Base-by-base conservation (phyloP, 176 grass and related monocot genomes). In the Tillandsia fasciculata region DNA sequence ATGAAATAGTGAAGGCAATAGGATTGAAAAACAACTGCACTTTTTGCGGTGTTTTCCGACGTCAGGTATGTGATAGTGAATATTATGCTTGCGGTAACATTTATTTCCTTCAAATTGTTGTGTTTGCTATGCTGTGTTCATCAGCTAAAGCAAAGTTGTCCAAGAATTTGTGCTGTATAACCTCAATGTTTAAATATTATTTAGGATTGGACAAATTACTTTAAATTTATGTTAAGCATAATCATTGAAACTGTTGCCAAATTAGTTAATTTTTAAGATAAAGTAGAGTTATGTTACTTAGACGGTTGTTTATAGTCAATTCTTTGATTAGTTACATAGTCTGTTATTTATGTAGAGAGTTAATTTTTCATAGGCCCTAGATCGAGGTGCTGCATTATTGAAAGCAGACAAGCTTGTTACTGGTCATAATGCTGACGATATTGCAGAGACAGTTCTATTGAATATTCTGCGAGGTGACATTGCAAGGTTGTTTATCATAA, bases 381-480 rank as follows among this genome's bases (percentile, higher is more conserved):
- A 97, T 73, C 73, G 94, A 80, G 94, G 94, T 74, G 94, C 94
- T 81, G 84, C 89, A 75, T 80, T 97, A 26, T 70, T 97, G 86
- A 82, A 82, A 68, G 89, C 72, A 67, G 94, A 97, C 79, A 97
- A 97, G 69, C 86, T 97, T 52, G 94, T 97, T 71, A 97, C 89
- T 49, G 94, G 94, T 10, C 94, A 97, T 83, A 97, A 92, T 84
- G 94, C 89, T 11, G 94, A 97, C 79, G 94, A 97, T 73, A 92
- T 97, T 90, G 94, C 89, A 23, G 94, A 97, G 80, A 97, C 94
- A 18, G 89, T 97, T 69, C 76, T 92, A 63, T 69, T 97, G 54
- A 97, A 97, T 87, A 97, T 97, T 73, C 83, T 97, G 58, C 86
- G 94, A 54, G 94, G 89, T 85, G 94, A 97, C 75, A 97, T 97